Conservation (phyloP, 768 basidiomycete genomes). For the Amanita inopinata region DNA sequence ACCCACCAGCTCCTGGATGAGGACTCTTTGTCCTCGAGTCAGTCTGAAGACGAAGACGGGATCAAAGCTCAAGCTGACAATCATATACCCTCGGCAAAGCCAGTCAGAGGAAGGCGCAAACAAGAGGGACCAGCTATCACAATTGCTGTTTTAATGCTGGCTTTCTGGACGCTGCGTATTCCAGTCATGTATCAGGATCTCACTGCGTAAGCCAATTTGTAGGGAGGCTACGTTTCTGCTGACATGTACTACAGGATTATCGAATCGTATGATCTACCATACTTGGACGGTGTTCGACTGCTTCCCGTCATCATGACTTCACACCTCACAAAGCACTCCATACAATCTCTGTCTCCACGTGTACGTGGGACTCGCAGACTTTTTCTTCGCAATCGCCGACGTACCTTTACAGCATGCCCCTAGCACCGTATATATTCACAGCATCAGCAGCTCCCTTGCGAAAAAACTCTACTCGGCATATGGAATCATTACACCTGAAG, state of each 20-base stretch:
- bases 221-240: constrained; percentile 5
- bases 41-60: constrained; percentile 22
- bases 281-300: constrained; percentile 59
- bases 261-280: constrained; percentile 69
- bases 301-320: constrained; percentile 51
- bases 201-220: constrained; percentile 38
- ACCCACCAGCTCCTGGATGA: constrained; percentile 32
- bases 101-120: constrained; percentile 13
- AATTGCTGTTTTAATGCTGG: constrained; percentile 63
- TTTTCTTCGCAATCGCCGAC: background rate
- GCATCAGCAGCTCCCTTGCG: constrained; percentile 52
- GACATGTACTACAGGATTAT: constrained; percentile 43
- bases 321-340: constrained; percentile 67
- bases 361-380: constrained; percentile 31
- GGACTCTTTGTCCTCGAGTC: constrained; percentile 33
- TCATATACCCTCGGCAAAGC: constrained; percentile 12
- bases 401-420: constrained; percentile 50
- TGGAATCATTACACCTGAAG: constrained; percentile 58
- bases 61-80: constrained; percentile 9
- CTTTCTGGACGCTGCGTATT: constrained; percentile 71
- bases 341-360: constrained; percentile 57
- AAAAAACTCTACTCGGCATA: constrained; percentile 42
- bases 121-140: constrained; percentile 35
- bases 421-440: constrained; percentile 43
- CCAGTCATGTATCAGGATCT: constrained; percentile 74